A percentile compares a stretch with the other conserved stretches of the same genome.
Evolutionary conservation across 2,329 filamentous ascomycete genomes (phyloP).

Genomic region (Botrytis fragariae): DNA sequence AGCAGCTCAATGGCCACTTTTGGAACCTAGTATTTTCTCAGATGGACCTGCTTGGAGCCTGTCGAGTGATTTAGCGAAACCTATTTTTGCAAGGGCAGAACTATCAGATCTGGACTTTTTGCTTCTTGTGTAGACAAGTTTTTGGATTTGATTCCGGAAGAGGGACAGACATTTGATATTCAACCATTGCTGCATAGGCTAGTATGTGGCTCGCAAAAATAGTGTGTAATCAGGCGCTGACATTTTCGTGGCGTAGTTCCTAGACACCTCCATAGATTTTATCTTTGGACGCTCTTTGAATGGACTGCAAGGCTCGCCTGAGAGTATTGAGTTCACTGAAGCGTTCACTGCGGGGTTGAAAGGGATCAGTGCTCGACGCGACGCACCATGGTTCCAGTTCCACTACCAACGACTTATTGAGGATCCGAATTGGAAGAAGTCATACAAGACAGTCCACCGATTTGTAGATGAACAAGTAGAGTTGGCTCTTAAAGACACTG

Average conservation of each 20-base stretch:
- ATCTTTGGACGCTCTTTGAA: constrained; percentile 11
- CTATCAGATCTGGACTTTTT: constrained; percentile 12
- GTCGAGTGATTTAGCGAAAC: constrained; percentile 14
- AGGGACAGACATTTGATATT: constrained; percentile 14
- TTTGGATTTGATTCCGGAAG: background rate
- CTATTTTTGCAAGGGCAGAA: constrained; percentile 14
- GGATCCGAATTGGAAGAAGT: background rate
- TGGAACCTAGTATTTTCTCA: constrained; percentile 10
- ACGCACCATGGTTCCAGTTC: constrained; percentile 4
- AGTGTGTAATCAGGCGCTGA: background rate
- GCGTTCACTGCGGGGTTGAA: background rate
- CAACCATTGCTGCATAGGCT: constrained; percentile 11
- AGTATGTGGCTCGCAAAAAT: background rate
- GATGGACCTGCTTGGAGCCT: constrained; percentile 16
- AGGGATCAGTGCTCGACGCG: background rate
- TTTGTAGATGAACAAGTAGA: constrained; percentile 20
- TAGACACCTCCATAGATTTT: constrained; percentile 13
- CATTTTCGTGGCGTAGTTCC: background rate
- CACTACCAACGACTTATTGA: background rate
- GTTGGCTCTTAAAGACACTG: constrained; percentile 16
- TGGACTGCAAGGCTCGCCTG: background rate
- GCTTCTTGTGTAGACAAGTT: constrained; percentile 9
- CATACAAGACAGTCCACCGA: constrained; percentile 9
- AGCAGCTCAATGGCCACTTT: constrained; percentile 38
- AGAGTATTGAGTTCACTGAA: constrained; percentile 6